Evolutionary conservation across 2,329 filamentous ascomycete species (phyloP).

Genomic region (Sporothrix humicola): DNA sequence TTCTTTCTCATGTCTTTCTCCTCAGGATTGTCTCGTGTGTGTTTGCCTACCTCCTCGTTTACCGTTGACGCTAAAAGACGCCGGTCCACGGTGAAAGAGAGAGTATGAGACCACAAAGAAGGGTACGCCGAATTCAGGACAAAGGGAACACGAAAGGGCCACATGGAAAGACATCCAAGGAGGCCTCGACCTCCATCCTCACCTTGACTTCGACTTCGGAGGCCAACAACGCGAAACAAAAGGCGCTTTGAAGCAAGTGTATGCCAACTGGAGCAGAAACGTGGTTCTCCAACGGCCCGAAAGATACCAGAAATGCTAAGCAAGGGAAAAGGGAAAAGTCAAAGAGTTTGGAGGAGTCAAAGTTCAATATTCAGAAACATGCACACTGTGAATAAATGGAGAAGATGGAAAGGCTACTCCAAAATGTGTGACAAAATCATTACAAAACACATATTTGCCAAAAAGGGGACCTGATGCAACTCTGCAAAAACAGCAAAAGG

Average conservation of each 20-base stretch:
- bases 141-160: not conserved
- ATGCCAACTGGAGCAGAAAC: not conserved
- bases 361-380: not conserved
- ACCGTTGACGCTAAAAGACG: not conserved
- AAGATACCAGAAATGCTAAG: conserved; percentile 9
- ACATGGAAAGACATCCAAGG: not conserved
- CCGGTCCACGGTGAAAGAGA: not conserved
- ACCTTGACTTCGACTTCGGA: too few relatives aligned
- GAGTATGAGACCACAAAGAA: not conserved
- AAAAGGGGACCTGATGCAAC: not conserved
- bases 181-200: conserved; percentile 1
- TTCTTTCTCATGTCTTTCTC: not conserved
- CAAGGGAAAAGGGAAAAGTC: not conserved
- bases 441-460: conserved; percentile 11
- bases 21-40: too few relatives aligned
- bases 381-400: not conserved
- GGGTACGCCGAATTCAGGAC: not conserved
- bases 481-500: not conserved
- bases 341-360: not conserved
- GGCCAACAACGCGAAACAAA: not conserved
- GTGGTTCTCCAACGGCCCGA: not conserved
- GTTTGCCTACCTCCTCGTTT: not conserved
- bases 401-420: not conserved
- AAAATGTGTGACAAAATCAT: not conserved
- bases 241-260: not conserved